Evolutionary conservation across 768 basidiomycete species (phyloP), one percentile per base, ranked within the genome.

Genomic region (Trichaptum fuscoviolaceum): DNA sequence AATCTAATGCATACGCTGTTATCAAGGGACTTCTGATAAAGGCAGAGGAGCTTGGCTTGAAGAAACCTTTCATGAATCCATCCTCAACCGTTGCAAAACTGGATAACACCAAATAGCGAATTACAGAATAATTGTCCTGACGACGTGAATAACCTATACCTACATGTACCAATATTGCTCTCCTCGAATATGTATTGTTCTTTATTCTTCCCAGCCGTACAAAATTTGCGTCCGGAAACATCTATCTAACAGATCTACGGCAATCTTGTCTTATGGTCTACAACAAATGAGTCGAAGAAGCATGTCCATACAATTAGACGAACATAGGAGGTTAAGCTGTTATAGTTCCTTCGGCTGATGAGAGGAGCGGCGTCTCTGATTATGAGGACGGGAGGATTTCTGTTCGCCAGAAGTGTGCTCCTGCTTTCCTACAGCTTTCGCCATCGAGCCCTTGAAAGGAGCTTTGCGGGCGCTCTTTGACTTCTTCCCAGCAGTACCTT

Each of bases 21-120:
- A 10, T 18, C 30, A 63, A 79, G 78, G 77, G 75, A 15, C 62
- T 80, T 58, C 71, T 76, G 59, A 75, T 79, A 58, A 79, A 80
- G 68, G 79, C 77, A 1, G 73, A 73, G 10, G 73, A 78, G 62
- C 66, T 79, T 27, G 75, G 70, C 12, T 35, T 52, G 42, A 52
- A 12, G 15, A 52, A 20, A 8, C 8, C 30, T 4, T 18, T 25
- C 30, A 25, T 5, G 59, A 61, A 61, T 17, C 59, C 30, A 25
- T 25, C 59, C 15, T 61, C 59, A 9, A 61, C 24, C 23, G 8
- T 3, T 15, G 25, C 59, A 61, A 34, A 18, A 24, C 24, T 18
- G 12, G 42, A 52, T 20, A 52, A 20, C 20, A 12, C 2, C 42
- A 52, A 52, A 20, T 52, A 52, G 20, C 20, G 15, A 5, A 12